phyloP scores from a whole-genome alignment of 2,329 filamentous ascomycete genomes.

The Fusarium sp. region DNA sequence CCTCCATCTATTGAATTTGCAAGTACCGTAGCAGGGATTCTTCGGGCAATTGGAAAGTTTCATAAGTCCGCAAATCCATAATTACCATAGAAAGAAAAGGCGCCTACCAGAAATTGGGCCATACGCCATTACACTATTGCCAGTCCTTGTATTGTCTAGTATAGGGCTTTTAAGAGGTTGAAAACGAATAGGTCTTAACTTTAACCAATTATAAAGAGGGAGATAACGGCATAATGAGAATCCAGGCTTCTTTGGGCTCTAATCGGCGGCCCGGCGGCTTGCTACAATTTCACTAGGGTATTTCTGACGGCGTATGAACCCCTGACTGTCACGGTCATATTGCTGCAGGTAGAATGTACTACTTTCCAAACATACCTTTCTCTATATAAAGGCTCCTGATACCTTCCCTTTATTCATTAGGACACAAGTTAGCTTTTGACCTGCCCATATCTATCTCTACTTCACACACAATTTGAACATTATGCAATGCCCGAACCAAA shows the following conservation, averaged over 20 bases:
- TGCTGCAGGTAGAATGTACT: background rate
- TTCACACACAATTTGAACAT: background rate
- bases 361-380: accelerated
- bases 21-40: background rate
- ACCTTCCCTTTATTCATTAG: background rate
- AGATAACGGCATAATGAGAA: accelerated
- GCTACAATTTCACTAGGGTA: background rate
- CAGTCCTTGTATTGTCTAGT: background rate
- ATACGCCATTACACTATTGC: background rate
- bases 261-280: background rate
- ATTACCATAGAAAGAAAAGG: background rate
- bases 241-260: background rate
- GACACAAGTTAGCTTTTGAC: accelerated
- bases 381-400: background rate
- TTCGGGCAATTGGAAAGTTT: background rate
- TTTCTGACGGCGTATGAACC: background rate
- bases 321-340: background rate
- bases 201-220: background rate
- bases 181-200: accelerated
- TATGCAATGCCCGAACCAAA: background rate
- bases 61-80: background rate
- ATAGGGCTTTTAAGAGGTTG: background rate
- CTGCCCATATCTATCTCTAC: background rate
- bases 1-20: background rate
- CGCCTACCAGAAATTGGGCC: background rate